Percentiles rank a stretch among this genome's conserved stretches.
phyloP scores from a whole-genome alignment of 2,329 filamentous ascomycete species.

The Ceratocystis colombiana region DNA sequence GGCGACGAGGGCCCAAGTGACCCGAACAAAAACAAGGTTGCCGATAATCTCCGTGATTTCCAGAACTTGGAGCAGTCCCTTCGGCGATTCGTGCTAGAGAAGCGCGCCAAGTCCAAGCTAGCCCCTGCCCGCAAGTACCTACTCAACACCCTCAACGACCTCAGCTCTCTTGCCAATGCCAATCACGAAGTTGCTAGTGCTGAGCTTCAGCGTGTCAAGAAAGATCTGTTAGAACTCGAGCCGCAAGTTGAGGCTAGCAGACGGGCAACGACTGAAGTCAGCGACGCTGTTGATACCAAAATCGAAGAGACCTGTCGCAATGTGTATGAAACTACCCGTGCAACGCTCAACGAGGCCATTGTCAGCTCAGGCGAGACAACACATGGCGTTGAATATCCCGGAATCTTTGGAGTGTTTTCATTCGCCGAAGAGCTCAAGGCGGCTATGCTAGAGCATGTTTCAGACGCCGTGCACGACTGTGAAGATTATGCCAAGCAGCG shows the following conservation, averaged over 20 bases:
- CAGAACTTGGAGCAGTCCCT: constrained; percentile 80
- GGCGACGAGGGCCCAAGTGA: constrained; percentile 37
- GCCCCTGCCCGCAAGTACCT: constrained; percentile 93
- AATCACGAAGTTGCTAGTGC: constrained; percentile 79
- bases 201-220: constrained; percentile 72
- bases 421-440: constrained; percentile 89
- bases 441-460: constrained; percentile 82
- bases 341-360: constrained; percentile 66
- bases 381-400: constrained; percentile 76
- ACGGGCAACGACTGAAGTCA: constrained; percentile 67
- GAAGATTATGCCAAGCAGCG: constrained; percentile 75
- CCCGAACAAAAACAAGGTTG: constrained; percentile 70
- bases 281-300: constrained; percentile 67
- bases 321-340: constrained; percentile 74
- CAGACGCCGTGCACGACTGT: constrained; percentile 64
- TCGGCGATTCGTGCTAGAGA: constrained; percentile 87
- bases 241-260: constrained; percentile 76
- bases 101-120: constrained; percentile 87
- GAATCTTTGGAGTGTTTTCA: constrained; percentile 72
- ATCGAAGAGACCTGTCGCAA: constrained; percentile 80
- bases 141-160: constrained; percentile 80
- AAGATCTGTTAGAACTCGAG: constrained; percentile 71
- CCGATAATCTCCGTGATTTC: constrained; percentile 82
- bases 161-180: constrained; percentile 70
- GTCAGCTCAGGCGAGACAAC: constrained; percentile 63